Evolutionary conservation across 768 basidiomycete genomes (phyloP).

Genomic region (Calocybe cyanea): DNA sequence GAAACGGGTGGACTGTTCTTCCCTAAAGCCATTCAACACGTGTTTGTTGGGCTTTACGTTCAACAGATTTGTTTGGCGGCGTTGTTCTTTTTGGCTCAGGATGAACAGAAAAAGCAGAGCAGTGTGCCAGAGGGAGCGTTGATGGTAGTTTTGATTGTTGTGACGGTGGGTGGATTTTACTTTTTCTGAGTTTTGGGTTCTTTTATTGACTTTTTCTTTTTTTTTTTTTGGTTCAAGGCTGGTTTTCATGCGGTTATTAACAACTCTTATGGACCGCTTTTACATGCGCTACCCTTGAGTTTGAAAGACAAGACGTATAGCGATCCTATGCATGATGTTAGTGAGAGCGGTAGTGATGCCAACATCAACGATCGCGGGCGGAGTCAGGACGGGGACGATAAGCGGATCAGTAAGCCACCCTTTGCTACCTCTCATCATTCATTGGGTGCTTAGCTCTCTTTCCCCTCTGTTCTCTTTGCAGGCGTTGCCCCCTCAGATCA

Average conservation of each 20-base stretch:
- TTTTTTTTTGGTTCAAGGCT: constrained; percentile 32
- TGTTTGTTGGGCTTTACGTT: constrained; percentile 93
- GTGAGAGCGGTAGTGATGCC: too few relatives aligned
- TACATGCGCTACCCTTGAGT: constrained; percentile 70
- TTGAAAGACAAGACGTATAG: constrained; percentile 68
- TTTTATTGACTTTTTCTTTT: not conserved
- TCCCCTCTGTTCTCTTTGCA: too few relatives aligned
- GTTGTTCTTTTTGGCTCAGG: constrained; percentile 71
- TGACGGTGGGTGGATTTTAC: constrained; percentile 59
- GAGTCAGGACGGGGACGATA: too few relatives aligned
- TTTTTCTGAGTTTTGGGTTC: not conserved
- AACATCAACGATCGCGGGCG: too few relatives aligned
- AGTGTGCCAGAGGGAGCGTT: constrained; percentile 74
- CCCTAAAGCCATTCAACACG: constrained; percentile 88
- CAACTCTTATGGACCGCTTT: constrained; percentile 77
- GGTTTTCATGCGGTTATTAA: constrained; percentile 73
- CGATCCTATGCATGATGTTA: not conserved
- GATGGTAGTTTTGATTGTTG: constrained; percentile 78
- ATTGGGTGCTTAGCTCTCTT: too few relatives aligned
- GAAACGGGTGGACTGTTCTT: constrained; percentile 89
- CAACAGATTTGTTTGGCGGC: constrained; percentile 46
- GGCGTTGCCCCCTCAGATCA: too few relatives aligned
- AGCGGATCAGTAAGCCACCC: too few relatives aligned
- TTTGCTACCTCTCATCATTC: too few relatives aligned
- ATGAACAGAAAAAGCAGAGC: constrained; percentile 47